These are phyloP conservation scores for Malus hybrid DNA, from an alignment of 331 rosid species.

Conservation along the genomic window DNA sequence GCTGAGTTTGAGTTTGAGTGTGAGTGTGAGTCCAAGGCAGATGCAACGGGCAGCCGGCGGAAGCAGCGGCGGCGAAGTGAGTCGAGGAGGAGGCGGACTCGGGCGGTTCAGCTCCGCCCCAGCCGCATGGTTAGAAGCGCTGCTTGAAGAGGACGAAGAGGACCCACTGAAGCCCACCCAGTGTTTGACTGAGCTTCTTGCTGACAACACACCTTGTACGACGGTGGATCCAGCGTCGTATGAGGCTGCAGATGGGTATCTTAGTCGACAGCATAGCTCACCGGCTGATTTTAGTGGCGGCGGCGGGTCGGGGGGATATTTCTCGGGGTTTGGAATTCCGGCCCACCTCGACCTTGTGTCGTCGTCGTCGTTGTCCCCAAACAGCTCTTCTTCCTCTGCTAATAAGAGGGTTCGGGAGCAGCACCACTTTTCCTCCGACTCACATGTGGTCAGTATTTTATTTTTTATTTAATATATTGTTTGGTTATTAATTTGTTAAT, in stretches of 20 bases:
- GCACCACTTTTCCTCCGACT: no score
- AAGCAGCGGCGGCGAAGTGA: constrained; percentile 25
- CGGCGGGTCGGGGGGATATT: constrained; percentile 23
- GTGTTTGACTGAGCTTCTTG: constrained; percentile 67
- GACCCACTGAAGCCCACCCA: constrained; percentile 44
- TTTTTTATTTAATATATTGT: not conserved
- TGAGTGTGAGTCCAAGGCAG: constrained; percentile 11
- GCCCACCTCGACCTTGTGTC: constrained; percentile 20
- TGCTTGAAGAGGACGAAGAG: constrained; percentile 54
- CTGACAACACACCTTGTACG: constrained; percentile 18
- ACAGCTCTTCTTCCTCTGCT: constrained; percentile 6
- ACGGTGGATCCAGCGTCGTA: constrained; percentile 12
- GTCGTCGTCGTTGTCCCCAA: not conserved
- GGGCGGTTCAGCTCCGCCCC: constrained; percentile 72
- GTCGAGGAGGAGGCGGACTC: constrained; percentile 32
- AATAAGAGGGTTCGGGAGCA: constrained; percentile 28
- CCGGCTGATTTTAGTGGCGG: constrained; percentile 39
- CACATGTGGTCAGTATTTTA: not conserved
- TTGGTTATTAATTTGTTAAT: not conserved
- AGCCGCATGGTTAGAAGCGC: constrained; percentile 68
- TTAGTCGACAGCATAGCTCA: constrained; percentile 43
- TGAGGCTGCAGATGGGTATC: constrained; percentile 8
- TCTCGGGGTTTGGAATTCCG: constrained; percentile 33
- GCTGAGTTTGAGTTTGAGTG: not conserved
- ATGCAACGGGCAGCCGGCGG: constrained; percentile 57